Evolutionary conservation across 345 rosid species (phyloP).

Genomic region (Iberis pinnata): DNA sequence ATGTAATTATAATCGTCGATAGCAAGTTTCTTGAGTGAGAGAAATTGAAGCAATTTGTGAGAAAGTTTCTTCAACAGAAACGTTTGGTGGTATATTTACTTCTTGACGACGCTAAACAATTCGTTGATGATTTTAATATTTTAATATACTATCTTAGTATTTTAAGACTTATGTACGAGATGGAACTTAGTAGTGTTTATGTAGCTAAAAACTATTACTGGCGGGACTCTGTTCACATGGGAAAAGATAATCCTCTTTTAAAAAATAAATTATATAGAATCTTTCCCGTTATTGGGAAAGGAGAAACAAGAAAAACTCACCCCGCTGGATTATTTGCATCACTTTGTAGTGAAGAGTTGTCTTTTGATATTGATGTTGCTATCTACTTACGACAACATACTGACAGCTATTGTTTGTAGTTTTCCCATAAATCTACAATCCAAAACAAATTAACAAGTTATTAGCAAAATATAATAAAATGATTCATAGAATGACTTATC

Average conservation of each 20-base stretch:
- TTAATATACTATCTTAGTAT: too few species aligned
- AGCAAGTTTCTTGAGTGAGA: constrained; percentile 91
- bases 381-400: too few species aligned
- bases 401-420: too few species aligned
- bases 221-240: constrained; percentile 48
- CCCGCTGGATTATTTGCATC: too few species aligned
- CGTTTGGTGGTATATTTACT: constrained; percentile 91
- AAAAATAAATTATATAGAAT: constrained; percentile 58
- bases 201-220: background rate
- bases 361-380: too few species aligned
- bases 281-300: constrained; percentile 96
- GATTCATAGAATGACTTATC: too few species aligned
- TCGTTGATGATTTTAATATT: constrained; percentile 64
- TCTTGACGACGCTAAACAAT: constrained; percentile 59
- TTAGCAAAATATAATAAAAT: too few species aligned
- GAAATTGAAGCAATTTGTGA: constrained; percentile 53
- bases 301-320: too few species aligned
- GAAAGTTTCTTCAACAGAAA: constrained; percentile 62
- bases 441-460: too few species aligned
- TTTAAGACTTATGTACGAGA: too few species aligned
- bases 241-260: constrained; percentile 30
- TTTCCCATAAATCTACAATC: too few species aligned
- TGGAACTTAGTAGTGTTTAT: background rate
- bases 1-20: constrained; percentile 80
- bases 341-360: too few species aligned